phyloP scores from a whole-genome alignment of 371 early-diverging fungal species.

The Mortierella sp. region DNA sequence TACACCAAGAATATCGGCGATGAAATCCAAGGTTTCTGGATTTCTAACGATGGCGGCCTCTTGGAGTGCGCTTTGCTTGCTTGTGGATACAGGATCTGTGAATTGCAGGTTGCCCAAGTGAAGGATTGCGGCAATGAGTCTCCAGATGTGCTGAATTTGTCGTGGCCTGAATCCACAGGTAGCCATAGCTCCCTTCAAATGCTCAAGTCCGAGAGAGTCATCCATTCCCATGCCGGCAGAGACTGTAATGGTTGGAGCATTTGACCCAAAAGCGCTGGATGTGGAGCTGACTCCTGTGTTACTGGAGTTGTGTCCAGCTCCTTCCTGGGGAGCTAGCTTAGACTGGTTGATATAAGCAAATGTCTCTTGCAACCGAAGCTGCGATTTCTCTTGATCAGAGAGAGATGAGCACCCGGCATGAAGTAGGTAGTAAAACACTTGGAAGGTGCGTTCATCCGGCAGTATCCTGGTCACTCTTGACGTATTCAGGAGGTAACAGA shows the following conservation, averaged over 20 bases:
- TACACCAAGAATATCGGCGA: conserved; percentile 89
- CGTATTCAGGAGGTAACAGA: conserved; percentile 94
- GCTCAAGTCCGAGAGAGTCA: conserved; percentile 68
- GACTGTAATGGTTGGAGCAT: no score
- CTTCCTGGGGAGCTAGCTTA: conserved; percentile 48
- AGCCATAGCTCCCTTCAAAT: conserved; percentile 82
- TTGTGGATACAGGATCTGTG: conserved; percentile 74
- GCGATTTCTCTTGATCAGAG: conserved; percentile 63
- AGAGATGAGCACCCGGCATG: conserved; percentile 62
- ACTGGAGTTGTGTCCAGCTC: conserved; percentile 19
- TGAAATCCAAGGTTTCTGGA: conserved; percentile 78
- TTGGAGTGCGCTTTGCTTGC: conserved; percentile 64
- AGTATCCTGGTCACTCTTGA: conserved; percentile 70
- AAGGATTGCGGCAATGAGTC: conserved; percentile 89
- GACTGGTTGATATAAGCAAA: conserved; percentile 66
- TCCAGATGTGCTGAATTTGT: conserved; percentile 83
- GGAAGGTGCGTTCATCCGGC: conserved; percentile 85
- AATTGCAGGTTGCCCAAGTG: conserved; percentile 93
- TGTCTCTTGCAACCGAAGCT: conserved; percentile 61
- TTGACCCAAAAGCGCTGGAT: no score
- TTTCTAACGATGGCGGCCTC: conserved; percentile 83
- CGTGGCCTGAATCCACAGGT: conserved; percentile 82
- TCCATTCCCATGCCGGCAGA: no score
- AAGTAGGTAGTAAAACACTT: conserved; percentile 92
- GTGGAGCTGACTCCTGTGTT: no score